Base-by-base conservation (phyloP, 2,329 filamentous ascomycete genomes). In the Dothiorella sarmentorum region DNA sequence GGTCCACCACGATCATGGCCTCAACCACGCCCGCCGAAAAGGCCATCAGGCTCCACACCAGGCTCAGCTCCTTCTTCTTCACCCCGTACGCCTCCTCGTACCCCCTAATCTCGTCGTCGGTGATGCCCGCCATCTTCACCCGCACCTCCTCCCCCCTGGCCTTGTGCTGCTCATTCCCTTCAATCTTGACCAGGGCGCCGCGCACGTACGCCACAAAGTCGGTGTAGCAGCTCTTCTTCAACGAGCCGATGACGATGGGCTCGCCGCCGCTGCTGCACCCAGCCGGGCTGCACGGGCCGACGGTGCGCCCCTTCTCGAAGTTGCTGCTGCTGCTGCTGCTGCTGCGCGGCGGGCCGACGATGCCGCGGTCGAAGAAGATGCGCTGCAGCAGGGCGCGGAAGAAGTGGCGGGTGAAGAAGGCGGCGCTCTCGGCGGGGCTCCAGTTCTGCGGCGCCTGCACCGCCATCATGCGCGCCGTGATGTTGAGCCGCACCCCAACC, bases 381-480 rank as follows among this genome's bases (percentile, higher is more conserved):
- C 88, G 88, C 72, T 99, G 94, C 20, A 97, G 78, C 0, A 97
- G 80, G 0, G 94, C 90, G 43, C 94, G 89, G 77, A 88, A 99
- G 74, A 94, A 96, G 72, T 99, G 94, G 0, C 93, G 84, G 0
- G 86, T 90, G 77, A 99, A 97, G 76, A 97, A 99, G 7, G 79
- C 81, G 53, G 91, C 88, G 70, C 90, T 95, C 61, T 96, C 92
- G 26, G 81, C 78, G 22, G 80, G 78, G 2, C 88, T 89, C 94
- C 94, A 99, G 76, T 99, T 99, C 61, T 86, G 81, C 1, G 94
- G 92, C 7, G 94, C 94, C 76, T 99, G 94, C 51, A 95, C 92
- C 2, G 93, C 93, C 93, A 97, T 97, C 88, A 96, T 96, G 43
- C 94, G 85, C 1, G 94, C 91, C 3, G 94, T 99, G 69, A 97